Base-by-base conservation (phyloP, 2,329 filamentous ascomycete species). In the Alternaria novae-zelandiae region DNA sequence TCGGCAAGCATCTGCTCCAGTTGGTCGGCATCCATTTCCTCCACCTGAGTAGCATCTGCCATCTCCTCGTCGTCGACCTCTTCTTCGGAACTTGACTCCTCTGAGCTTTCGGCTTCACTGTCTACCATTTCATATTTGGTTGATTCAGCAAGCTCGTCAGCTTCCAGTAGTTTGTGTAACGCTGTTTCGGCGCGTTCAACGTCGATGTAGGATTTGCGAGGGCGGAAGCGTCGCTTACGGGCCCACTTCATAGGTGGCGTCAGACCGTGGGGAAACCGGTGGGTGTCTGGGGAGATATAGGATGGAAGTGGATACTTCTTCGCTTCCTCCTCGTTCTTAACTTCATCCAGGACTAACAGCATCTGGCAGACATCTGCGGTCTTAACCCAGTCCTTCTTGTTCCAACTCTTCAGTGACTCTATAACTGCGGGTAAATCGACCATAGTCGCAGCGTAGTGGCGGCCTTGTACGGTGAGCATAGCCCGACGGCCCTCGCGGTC, bases 401-500 rank as follows among this genome's bases (percentile, higher is more conserved):
- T 94, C 92, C 93, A 97, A 63, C 91, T 94, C 84, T 97, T 97
- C 91, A 96, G 94, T 8, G 90, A 91, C 77, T 97, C 94, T 6
- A 94, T 90, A 61, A 97, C 92, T 63, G 92, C 96, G 0, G 94
- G 94, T 30, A 97, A 82, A 71, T 96, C 93, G 9, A 97, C 90
- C 78, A 97, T 84, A 20, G 90, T 87, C 23, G 91, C 93, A 0
- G 92, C 94, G 76, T 93, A 97, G 53, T 87, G 84, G 55, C 88
- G 86, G 5, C 89, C 89, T 65, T 89, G 88, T 64, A 97, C 86
- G 4, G 85, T 88, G 32, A 97, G 80, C 66, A 92, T 83, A 1
- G 91, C 90, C n/a, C 93, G 88, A 55, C 93, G 87, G 45, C 90
- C 88, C 53, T 93, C 91, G 74, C 83, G 70, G 70, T 92, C 89